Conservation (phyloP, 164 flowering plant species). For the Brasenia schreberi region DNA sequence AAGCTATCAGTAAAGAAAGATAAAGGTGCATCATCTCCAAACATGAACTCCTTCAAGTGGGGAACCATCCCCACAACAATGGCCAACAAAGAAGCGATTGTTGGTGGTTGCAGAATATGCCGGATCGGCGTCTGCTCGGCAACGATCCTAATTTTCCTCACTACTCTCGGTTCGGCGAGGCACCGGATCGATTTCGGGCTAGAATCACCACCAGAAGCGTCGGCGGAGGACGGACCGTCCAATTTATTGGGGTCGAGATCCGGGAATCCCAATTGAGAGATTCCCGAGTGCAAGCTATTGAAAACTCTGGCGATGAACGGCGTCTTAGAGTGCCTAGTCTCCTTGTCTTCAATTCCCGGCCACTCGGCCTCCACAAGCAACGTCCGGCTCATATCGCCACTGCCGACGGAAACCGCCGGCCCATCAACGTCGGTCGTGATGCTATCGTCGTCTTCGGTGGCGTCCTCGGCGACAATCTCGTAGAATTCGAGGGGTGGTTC, state of each 20-base stretch:
- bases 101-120: constrained; percentile 87
- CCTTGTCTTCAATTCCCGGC: constrained; percentile 89
- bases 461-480: constrained; percentile 28
- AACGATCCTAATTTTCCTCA: constrained; percentile 60
- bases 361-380: constrained; percentile 84
- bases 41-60: constrained; percentile 37
- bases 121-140: constrained; percentile 73
- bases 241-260: constrained; percentile 35
- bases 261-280: constrained; percentile 31
- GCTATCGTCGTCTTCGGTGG: constrained; percentile 27
- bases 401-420: neutral
- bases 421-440: constrained; percentile 7
- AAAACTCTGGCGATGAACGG: constrained; percentile 69
- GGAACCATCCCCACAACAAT: constrained; percentile 63
- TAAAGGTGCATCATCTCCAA: constrained; percentile 69
- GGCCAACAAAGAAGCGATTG: constrained; percentile 71
- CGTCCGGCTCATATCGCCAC: constrained; percentile 32
- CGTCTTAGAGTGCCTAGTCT: constrained; percentile 62
- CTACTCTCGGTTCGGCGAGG: constrained; percentile 66
- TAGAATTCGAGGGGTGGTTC: constrained; percentile 81
- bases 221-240: neutral
- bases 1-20: constrained; percentile 56
- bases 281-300: constrained; percentile 22
- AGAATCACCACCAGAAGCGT: constrained; percentile 2
- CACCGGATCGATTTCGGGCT: constrained; percentile 52